Evolutionary conservation across 345 rosid species (phyloP), one percentile per base, ranked within the genome.

Genomic region (Hypericum androsaemum): DNA sequence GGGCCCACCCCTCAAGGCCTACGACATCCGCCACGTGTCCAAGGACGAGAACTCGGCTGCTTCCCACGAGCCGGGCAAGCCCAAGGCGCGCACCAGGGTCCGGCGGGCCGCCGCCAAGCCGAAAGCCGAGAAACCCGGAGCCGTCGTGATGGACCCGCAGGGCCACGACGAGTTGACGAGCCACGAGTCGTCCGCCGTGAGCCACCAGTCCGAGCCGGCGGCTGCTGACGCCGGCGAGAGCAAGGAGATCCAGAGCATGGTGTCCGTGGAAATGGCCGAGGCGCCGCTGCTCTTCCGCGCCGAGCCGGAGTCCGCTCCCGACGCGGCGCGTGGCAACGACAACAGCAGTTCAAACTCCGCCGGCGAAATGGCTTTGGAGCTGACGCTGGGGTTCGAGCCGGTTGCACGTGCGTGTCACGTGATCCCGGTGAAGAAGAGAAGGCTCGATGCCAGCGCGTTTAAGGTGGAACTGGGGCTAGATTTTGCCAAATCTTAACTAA

Each of bases 1-100:
- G 44, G 82, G 81, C 1, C 95, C 95, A 52, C 96, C 96, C 7
- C 56, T 79, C 32, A 90, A 76, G 63, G 80, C 78, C 10, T 88
- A 73, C 52, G 96, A 92, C 64, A 80, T 92, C 37, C 88, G 95
- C 10, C 98, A 92, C 69, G 86, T 88, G 51, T 78, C 89, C 0
- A 92, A 85, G 54, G 88, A 80, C 7, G 98, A 81, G 53, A 76
- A 62, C 67, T 71, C 83, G 6, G 74, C 73, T 2, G 80, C 77
- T 0, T 58, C 64, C 7, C 52, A 37, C 53, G 77, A 75, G 15
- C 64, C 48, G 1, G 64, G 43, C 50, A 68, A 74, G 13, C 72
- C 54, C 52, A 79, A 72, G 74, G 54, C 74, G 9, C 78, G 88
- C 15, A 59, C 65, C 64, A 76, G 94, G 40, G 71, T 68, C 60